Evolutionary conservation across 2,329 filamentous ascomycete species (phyloP), one percentile per base, ranked within the genome.

Genomic region (Neofusicoccum parvum): DNA sequence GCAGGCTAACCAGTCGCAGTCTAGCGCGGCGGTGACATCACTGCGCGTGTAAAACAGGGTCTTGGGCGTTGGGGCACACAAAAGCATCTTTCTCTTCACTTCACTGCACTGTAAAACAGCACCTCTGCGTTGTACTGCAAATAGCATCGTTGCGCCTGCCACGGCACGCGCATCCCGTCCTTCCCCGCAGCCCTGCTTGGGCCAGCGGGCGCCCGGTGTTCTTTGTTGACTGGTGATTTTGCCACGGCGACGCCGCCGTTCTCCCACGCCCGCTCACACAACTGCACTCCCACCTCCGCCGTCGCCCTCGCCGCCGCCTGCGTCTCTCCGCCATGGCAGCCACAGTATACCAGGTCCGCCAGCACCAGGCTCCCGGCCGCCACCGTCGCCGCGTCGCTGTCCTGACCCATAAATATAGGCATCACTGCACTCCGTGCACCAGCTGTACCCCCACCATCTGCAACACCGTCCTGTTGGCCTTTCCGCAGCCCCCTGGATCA

Each of bases 321-420:
- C 32, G 15, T 10, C 27, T 14, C 12, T 15, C 23, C 41, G 32
- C 56, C 32, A 60, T 60, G 56, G 41, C 41, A n/a, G 41, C 56
- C 9, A 37, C 43, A 17, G 3, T 36, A 60, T 11, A 27, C 11
- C 41, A 60, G 56, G 56, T 60, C 56, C 43, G 41, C 56, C n/a
- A 4, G 23, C 54, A 34, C 54, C 43, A 60, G 56, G 41, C 56
- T 37, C 23, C 43, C 32, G 41, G 15, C n/a, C 56, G 43, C 56
- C 43, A 60, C 27, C 14, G 23, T 23, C 27, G 32, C 56, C n/a
- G 23, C 11, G 27, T 45, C 37, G n/a, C 37, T 23, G 20, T 14
- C 39, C 54, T 60, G 56, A 60, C 56, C 56, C 56, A 60, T 60
- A 48, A 48, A 60, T 36, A 36, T 48, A 60, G 56, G 56, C 41